Conservation (phyloP, 805 yeast genomes). For the Pichia deserticola region DNA sequence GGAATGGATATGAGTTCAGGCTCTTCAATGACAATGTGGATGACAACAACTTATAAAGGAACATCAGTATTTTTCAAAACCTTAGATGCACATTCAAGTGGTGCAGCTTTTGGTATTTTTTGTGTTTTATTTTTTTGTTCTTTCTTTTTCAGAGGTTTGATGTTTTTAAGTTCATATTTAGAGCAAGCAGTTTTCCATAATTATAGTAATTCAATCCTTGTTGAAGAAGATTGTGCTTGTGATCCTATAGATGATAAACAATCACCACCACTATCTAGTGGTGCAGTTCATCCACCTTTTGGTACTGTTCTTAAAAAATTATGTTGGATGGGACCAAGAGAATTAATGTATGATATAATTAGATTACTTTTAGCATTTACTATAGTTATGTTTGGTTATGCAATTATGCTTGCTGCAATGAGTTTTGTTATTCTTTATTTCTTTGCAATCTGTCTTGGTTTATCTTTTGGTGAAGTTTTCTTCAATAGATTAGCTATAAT, state of each 20-base stretch:
- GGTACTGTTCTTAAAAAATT: slow-evolving; percentile 20
- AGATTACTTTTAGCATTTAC: slow-evolving; percentile 50
- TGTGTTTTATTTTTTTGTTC: slow-evolving; percentile 51
- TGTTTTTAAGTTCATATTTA: slow-evolving; percentile 52
- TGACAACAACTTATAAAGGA: slow-evolving; percentile 41
- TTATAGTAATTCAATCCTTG: slow-evolving; percentile 22
- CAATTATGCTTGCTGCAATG: slow-evolving; percentile 77
- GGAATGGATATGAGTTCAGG: slow-evolving; percentile 2
- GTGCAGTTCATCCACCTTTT: slow-evolving; percentile 5
- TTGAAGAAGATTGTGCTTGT: slow-evolving; percentile 30
- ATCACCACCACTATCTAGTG: slow-evolving; percentile 1
- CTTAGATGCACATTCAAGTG: slow-evolving; percentile 46
- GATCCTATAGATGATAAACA: slow-evolving; percentile 20
- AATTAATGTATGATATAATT: slow-evolving; percentile 43
- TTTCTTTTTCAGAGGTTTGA: slow-evolving; percentile 51
- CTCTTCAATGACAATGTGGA: slow-evolving; percentile 46
- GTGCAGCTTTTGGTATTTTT: slow-evolving; percentile 69
- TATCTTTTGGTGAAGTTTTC: slow-evolving; percentile 62
- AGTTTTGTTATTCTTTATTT: slow-evolving; percentile 57
- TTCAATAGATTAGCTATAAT: slow-evolving; percentile 51
- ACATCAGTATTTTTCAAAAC: slow-evolving; percentile 59
- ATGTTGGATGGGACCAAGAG: slow-evolving; percentile 29
- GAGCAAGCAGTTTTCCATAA: slow-evolving; percentile 61
- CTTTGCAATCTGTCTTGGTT: slow-evolving; percentile 66
- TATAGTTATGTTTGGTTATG: slow-evolving; percentile 61